These are phyloP conservation scores for Paulownia fortunei DNA, from an alignment of 257 asterid species.

Conservation along the genomic window DNA sequence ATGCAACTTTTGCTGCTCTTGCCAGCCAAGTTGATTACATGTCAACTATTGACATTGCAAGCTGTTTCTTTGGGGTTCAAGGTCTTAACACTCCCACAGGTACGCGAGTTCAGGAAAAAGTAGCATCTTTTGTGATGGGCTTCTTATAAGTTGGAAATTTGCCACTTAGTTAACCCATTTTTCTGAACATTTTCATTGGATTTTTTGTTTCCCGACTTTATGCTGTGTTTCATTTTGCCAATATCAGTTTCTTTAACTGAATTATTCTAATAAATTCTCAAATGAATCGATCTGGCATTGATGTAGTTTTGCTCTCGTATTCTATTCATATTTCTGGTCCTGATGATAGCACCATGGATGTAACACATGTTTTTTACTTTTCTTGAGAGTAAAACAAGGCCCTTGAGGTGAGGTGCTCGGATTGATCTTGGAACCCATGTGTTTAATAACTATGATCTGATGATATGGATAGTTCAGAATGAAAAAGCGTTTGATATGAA, in stretches of 20 bases:
- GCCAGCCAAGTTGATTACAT: constrained; percentile 77
- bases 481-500: not conserved
- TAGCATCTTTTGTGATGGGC: not conserved
- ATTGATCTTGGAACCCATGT: not conserved
- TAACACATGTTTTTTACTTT: not conserved
- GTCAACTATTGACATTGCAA: constrained; percentile 63
- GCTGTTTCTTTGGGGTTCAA: constrained; percentile 90
- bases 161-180: not conserved
- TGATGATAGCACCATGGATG: not conserved
- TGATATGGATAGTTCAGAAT: not conserved
- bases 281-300: not conserved
- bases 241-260: not conserved
- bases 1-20: constrained; percentile 85
- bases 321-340: not conserved
- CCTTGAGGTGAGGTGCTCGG: not conserved
- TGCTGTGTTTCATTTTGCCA: not conserved
- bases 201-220: not conserved
- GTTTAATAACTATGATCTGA: not conserved
- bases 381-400: not conserved
- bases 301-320: not conserved
- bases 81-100: constrained; percentile 68
- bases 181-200: not conserved
- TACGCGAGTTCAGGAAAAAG: constrained; percentile 19
- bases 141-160: constrained; percentile 2
- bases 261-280: not conserved